These are phyloP conservation scores for Phytophthora idaei DNA, from an alignment of 352 stramenopile genomes.

Conservation along the genomic window DNA sequence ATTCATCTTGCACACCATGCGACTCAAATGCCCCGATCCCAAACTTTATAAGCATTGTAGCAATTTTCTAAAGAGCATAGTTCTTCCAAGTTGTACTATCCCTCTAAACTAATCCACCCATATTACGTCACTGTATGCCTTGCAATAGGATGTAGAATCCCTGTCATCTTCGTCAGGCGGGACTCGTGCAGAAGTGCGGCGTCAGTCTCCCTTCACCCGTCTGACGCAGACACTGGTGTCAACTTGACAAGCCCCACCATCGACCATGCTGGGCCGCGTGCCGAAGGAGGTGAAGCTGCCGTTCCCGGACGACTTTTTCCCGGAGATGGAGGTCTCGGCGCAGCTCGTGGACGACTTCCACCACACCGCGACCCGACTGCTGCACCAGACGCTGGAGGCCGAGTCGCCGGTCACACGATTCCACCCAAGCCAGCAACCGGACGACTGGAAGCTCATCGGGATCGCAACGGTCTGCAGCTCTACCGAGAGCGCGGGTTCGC, in stretches of 20 bases:
- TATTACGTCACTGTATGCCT: background rate
- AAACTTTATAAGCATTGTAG: background rate
- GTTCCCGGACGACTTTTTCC: slow-evolving; percentile 75
- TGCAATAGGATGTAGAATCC: slow-evolving; percentile 23
- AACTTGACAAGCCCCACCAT: background rate
- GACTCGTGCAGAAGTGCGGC: slow-evolving; percentile 19
- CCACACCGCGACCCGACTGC: slow-evolving; percentile 35
- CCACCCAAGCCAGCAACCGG: slow-evolving; percentile 55
- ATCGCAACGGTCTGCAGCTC: slow-evolving; percentile 56
- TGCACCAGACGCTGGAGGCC: slow-evolving; percentile 48
- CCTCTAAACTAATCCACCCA: background rate
- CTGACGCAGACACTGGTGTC: background rate
- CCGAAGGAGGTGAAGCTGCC: slow-evolving; percentile 70
- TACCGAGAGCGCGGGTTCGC: slow-evolving; percentile 62
- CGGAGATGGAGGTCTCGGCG: slow-evolving; percentile 41
- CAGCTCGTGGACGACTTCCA: slow-evolving; percentile 46
- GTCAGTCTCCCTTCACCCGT: slow-evolving; percentile 27
- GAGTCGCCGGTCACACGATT: slow-evolving; percentile 53
- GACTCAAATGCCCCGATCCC: background rate
- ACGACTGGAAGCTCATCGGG: slow-evolving; percentile 69
- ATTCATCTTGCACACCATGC: slow-evolving; percentile 1
- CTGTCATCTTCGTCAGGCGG: slow-evolving; percentile 10
- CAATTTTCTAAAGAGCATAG: slow-evolving; percentile 2
- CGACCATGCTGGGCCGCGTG: slow-evolving; percentile 55
- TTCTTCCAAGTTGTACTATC: background rate